These are phyloP conservation scores for Ustilago esculenta DNA, from an alignment of 1,284 basidiomycete species.

Conservation along the genomic window DNA sequence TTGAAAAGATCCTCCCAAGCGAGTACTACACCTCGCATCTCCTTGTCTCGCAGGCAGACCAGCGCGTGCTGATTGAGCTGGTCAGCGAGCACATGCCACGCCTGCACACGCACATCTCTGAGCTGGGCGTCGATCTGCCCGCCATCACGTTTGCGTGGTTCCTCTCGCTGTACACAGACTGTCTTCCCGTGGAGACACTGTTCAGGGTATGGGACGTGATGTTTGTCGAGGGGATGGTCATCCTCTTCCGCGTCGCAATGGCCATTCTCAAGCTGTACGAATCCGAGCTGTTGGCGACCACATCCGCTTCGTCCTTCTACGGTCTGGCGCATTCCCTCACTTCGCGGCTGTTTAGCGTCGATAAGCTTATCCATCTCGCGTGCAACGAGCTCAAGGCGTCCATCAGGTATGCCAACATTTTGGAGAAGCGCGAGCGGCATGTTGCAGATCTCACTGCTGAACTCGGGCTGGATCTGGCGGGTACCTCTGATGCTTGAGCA, in stretches of 20 bases:
- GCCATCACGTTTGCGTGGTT: conserved; percentile 99
- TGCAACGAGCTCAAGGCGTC: conserved; percentile 75
- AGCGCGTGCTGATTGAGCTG: conserved; percentile 86
- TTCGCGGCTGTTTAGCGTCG: conserved; percentile 88
- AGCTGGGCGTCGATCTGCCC: conserved; percentile 86
- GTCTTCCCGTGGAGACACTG: conserved; percentile 82
- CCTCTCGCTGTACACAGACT: conserved; percentile 93
- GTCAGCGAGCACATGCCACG: conserved; percentile 81
- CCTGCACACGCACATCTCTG: conserved; percentile 78
- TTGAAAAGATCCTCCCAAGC: conserved; percentile 69
- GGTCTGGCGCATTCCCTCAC: conserved; percentile 85
- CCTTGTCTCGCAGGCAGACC: conserved; percentile 87
- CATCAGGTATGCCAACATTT: conserved; percentile 77
- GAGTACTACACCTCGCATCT: conserved; percentile 68
- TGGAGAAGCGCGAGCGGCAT: conserved; percentile 74
- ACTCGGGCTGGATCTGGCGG: conserved; percentile 14
- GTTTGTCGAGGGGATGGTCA: conserved; percentile 89
- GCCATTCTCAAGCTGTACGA: conserved; percentile 86
- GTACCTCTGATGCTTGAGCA: conserved; percentile 1
- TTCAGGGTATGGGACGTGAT: conserved; percentile 79
- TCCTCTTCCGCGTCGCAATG: conserved; percentile 84
- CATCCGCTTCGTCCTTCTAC: conserved; percentile 85
- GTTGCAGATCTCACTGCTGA: conserved; percentile 53
- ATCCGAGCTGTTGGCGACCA: conserved; percentile 80
- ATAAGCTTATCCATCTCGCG: conserved; percentile 75